Evolutionary conservation across 1,284 basidiomycete species (phyloP).

Genomic region (Taiwanofungus camphoratus): DNA sequence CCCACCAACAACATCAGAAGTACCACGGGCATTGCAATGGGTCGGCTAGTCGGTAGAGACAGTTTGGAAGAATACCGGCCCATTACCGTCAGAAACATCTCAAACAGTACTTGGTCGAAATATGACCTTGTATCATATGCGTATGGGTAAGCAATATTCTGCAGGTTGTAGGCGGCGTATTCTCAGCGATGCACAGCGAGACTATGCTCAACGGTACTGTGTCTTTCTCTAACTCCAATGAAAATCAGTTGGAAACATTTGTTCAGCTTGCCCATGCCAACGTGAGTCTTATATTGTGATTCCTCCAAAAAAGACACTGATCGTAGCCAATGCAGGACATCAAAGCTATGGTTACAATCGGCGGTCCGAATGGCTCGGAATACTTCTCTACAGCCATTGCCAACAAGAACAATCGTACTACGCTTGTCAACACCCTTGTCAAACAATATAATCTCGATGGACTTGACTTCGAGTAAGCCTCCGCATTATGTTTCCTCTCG

Average conservation of each 20-base stretch:
- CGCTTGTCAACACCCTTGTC: conserved; percentile 67
- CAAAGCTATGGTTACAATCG: conserved; percentile 73
- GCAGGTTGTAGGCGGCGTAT: too few species aligned
- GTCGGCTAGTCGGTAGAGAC: too few species aligned
- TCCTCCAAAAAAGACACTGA: conserved; percentile 2
- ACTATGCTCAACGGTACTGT: too few species aligned
- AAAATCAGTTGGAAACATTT: conserved; percentile 41
- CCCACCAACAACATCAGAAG: too few species aligned
- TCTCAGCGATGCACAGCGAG: too few species aligned
- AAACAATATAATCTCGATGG: conserved; percentile 69
- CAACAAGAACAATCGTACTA: conserved; percentile 51
- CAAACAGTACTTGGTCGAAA: too few species aligned
- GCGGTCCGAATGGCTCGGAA: conserved; percentile 80
- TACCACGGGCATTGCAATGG: too few species aligned
- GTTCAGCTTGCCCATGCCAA: conserved; percentile 49
- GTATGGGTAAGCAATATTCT: too few species aligned
- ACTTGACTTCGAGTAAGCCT: conserved; percentile 77
- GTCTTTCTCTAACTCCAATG: conserved; percentile 37
- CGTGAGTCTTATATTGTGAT: conserved; percentile 37
- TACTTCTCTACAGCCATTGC: conserved; percentile 76
- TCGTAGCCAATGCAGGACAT: conserved; percentile 39
- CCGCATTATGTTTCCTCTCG: background rate
- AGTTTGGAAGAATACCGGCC: too few species aligned
- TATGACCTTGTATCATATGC: too few species aligned
- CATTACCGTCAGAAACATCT: too few species aligned